Evolutionary conservation across 805 yeast species (phyloP).

Genomic region (Metschnikowia picachoensis): DNA sequence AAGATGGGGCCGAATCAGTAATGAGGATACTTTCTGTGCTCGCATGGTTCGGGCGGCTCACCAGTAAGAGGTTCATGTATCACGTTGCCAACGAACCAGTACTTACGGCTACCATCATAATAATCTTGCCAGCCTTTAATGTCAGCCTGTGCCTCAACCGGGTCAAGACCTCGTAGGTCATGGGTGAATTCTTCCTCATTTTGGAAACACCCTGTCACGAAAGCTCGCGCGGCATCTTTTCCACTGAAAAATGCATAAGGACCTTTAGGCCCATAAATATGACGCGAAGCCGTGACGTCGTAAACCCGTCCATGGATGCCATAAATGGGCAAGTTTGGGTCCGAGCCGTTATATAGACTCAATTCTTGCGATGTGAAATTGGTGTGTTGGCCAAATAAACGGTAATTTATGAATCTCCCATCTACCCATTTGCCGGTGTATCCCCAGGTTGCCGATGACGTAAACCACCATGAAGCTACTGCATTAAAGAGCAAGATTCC

Average conservation of each 20-base stretch:
- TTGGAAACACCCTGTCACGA: conserved; percentile 64
- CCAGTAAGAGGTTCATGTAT: conserved; percentile 42
- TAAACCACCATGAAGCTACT: conserved; percentile 53
- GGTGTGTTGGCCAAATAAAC: conserved; percentile 15
- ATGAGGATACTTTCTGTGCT: conserved; percentile 16
- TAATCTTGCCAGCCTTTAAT: conserved; percentile 52
- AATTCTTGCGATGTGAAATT: conserved; percentile 45
- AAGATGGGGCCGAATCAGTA: not conserved
- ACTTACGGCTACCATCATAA: conserved; percentile 41
- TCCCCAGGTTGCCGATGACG: conserved; percentile 60
- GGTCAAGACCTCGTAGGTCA: conserved; percentile 61
- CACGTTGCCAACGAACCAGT: conserved; percentile 64
- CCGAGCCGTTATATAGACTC: conserved; percentile 48
- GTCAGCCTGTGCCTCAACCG: conserved; percentile 34
- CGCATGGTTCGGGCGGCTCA: conserved; percentile 51
- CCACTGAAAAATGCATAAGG: conserved; percentile 59
- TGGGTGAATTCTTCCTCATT: conserved; percentile 54
- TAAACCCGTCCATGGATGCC: conserved; percentile 59
- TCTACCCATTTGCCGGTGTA: conserved; percentile 48
- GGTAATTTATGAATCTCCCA: conserved; percentile 35
- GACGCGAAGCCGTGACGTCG: conserved; percentile 53
- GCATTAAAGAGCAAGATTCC: conserved; percentile 48
- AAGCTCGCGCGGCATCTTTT: conserved; percentile 63
- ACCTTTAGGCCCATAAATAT: conserved; percentile 58
- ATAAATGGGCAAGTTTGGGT: conserved; percentile 48